Evolutionary conservation across 2,329 filamentous ascomycete species (phyloP).

Genomic region (Trichoderma sp.): DNA sequence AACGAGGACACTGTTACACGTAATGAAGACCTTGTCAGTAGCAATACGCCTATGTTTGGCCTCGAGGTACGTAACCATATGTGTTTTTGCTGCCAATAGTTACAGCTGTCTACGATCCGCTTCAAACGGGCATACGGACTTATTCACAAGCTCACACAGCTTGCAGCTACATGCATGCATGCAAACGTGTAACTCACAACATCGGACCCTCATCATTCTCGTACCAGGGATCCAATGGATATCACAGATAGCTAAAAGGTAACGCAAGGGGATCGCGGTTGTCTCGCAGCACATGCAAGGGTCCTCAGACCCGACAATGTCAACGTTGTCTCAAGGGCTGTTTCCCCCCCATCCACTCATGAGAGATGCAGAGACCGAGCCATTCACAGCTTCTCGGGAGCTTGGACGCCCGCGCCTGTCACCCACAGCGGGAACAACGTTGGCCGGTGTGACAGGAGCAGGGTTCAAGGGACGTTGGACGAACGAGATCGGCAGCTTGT

Average conservation of each 20-base stretch:
- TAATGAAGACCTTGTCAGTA: not conserved
- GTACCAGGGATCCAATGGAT: not conserved
- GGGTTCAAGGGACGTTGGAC: not conserved
- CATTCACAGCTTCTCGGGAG: not conserved
- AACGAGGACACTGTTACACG: not conserved
- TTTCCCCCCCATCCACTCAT: not conserved
- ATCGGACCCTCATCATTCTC: not conserved
- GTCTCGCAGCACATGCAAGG: not conserved
- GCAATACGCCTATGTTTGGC: not conserved
- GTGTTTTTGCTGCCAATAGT: not conserved
- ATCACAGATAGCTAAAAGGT: not conserved
- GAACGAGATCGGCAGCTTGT: not conserved
- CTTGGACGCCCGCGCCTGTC: not conserved
- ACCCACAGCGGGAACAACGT: not conserved
- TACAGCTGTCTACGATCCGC: not conserved
- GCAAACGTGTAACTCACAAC: not conserved
- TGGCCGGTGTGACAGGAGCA: not conserved
- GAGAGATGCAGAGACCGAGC: not conserved
- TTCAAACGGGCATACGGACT: not conserved
- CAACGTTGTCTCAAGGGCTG: not conserved
- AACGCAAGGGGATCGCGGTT: not conserved
- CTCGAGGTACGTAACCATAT: not conserved
- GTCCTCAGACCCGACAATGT: not conserved
- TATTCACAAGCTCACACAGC: not conserved
- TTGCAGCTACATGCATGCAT: not conserved